Evolutionary conservation across 129 eudicot genomes (phyloP).

Genomic region (Cynara cardunculus): DNA sequence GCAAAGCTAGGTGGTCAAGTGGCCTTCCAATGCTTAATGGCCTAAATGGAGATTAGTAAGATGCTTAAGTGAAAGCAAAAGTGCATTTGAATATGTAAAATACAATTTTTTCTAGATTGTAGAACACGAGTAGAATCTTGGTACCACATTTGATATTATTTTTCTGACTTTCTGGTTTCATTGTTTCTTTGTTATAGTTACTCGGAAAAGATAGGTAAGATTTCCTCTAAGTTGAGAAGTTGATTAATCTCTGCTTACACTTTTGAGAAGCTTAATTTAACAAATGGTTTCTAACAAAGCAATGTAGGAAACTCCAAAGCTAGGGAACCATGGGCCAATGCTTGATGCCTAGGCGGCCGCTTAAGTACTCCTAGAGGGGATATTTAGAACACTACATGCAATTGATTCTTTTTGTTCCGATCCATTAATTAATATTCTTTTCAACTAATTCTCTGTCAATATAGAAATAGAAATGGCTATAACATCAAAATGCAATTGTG

Average conservation of each 20-base stretch:
- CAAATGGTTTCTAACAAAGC: background rate
- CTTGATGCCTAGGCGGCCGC: background rate
- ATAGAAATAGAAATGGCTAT: background rate
- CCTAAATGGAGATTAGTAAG: background rate
- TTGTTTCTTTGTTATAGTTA: background rate
- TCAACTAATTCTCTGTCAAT: background rate
- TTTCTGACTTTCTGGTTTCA: background rate
- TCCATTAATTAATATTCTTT: background rate
- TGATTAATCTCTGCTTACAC: background rate
- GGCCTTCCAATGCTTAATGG: background rate
- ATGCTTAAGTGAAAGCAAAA: background rate
- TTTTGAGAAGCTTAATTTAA: background rate
- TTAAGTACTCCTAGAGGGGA: background rate
- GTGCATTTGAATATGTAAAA: background rate
- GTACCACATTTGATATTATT: background rate
- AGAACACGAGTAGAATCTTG: background rate
- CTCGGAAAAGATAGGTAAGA: background rate
- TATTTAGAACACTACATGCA: background rate
- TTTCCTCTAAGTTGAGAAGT: background rate
- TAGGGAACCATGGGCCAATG: background rate
- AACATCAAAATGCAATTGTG: background rate
- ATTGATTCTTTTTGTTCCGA: background rate
- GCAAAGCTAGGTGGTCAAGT: background rate
- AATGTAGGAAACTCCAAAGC: background rate
- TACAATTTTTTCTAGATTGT: background rate